Conservation (phyloP, 1,284 basidiomycete genomes). For the Microbotryum scabiosae region DNA sequence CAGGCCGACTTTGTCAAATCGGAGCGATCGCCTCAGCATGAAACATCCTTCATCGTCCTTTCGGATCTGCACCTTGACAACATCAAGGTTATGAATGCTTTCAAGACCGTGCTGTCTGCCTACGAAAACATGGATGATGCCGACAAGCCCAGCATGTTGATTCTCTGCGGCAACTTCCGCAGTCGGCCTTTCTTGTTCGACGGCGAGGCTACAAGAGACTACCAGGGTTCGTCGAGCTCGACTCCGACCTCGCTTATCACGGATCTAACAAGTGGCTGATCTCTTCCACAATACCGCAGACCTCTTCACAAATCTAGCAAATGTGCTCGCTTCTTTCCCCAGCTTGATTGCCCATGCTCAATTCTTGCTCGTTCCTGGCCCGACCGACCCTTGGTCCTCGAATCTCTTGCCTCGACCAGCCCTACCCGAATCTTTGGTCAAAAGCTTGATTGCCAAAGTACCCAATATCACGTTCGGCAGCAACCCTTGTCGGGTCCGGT, state of each 20-base stretch:
- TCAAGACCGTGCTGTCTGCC: conserved; percentile 79
- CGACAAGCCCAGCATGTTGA: conserved; percentile 50
- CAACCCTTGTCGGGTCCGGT: conserved; percentile 90
- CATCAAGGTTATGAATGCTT: conserved; percentile 65
- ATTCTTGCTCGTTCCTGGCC: conserved; percentile 90
- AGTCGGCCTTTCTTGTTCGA: conserved; percentile 46
- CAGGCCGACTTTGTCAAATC: conserved; percentile 30
- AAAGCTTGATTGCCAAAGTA: conserved; percentile 59
- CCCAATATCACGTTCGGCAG: conserved; percentile 73
- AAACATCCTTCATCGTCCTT: conserved; percentile 76
- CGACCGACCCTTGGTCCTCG: conserved; percentile 61
- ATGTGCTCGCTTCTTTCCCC: conserved; percentile 73
- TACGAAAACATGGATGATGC: conserved; percentile 68
- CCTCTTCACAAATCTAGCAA: conserved; percentile 59
- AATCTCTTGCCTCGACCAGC: conserved; percentile 70
- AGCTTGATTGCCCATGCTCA: conserved; percentile 67
- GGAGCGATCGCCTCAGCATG: conserved; percentile 35
- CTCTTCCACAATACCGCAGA: conserved; percentile 6
- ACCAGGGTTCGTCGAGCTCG: conserved; percentile 57
- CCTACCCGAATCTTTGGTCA: conserved; percentile 62
- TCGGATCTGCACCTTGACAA: conserved; percentile 95
- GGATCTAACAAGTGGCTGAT: not conserved
- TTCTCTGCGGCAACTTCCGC: conserved; percentile 93
- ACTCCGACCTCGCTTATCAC: not conserved
- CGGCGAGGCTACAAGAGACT: conserved; percentile 41